Evolutionary conservation across 108 stramenopile genomes (phyloP).

Genomic region (Chaetoceros tenuissimus): DNA sequence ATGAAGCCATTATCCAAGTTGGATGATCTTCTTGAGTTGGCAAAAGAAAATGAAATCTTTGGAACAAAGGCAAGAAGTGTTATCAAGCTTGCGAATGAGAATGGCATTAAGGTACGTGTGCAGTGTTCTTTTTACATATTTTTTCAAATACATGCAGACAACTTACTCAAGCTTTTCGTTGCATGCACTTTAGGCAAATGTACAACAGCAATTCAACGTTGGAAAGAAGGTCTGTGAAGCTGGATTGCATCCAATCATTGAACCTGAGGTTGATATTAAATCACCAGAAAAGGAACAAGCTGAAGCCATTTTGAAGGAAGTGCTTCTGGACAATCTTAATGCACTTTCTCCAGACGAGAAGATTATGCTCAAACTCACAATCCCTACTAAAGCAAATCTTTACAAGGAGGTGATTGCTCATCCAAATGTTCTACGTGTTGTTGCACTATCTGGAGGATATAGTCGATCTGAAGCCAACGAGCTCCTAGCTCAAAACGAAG

Average conservation of each 20-base stretch:
- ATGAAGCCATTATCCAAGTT: slow-evolving; percentile 72
- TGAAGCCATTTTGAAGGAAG: slow-evolving; percentile 47
- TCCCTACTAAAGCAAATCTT: slow-evolving; percentile 50
- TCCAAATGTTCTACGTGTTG: slow-evolving; percentile 58
- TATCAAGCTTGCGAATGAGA: slow-evolving; percentile 50
- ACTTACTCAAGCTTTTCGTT: too few species aligned
- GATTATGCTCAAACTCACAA: slow-evolving; percentile 65
- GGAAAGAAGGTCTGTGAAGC: slow-evolving; percentile 51
- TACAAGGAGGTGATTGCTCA: slow-evolving; percentile 58
- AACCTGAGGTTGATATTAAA: slow-evolving; percentile 72
- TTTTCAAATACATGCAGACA: slow-evolving; percentile 2
- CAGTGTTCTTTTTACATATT: neutral
- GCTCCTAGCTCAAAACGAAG: slow-evolving; percentile 42
- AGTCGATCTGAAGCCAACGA: slow-evolving; percentile 43
- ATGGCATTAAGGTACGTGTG: slow-evolving; percentile 39
- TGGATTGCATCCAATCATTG: slow-evolving; percentile 71
- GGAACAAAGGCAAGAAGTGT: slow-evolving; percentile 79
- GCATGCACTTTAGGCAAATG: slow-evolving; percentile 20
- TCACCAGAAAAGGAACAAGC: slow-evolving; percentile 46
- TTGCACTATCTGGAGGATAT: slow-evolving; percentile 76
- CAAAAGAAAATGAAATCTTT: slow-evolving; percentile 46
- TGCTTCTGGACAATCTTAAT: slow-evolving; percentile 49
- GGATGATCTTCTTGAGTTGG: slow-evolving; percentile 32
- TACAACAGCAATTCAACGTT: slow-evolving; percentile 72
- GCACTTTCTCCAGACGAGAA: slow-evolving; percentile 29